Percentiles rank a stretch among this genome's conserved stretches.
These are phyloP conservation scores for Teratosphaeria viscida DNA, from an alignment of 2,329 filamentous ascomycete genomes.

Conservation along the genomic window DNA sequence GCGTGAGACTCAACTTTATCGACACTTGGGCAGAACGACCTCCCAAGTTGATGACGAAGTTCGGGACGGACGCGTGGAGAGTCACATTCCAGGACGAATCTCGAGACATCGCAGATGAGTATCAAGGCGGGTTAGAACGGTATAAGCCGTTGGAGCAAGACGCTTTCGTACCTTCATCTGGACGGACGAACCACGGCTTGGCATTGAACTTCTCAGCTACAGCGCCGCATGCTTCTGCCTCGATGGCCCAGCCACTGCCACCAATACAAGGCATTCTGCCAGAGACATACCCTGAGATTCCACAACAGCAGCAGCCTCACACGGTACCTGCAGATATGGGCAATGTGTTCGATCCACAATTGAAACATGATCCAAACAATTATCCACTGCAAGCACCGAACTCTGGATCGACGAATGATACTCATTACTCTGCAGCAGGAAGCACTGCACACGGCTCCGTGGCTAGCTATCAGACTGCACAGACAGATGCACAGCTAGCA, in stretches of 20 bases:
- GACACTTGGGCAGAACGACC: slow-evolving; percentile 66
- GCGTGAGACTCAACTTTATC: slow-evolving; percentile 82
- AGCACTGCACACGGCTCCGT: slow-evolving; percentile 18
- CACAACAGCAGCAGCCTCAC: slow-evolving; percentile 9
- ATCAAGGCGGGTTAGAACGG: slow-evolving; percentile 63
- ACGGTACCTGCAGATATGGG: slow-evolving; percentile 20
- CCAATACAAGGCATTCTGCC: slow-evolving; percentile 41
- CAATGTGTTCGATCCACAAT: slow-evolving; percentile 29
- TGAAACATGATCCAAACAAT: slow-evolving; percentile 21
- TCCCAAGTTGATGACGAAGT: slow-evolving; percentile 44
- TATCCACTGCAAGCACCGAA: slow-evolving; percentile 10
- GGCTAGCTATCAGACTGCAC: slow-evolving; percentile 29
- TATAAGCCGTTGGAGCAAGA: slow-evolving; percentile 45
- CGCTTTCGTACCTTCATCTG: neutral
- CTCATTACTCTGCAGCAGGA: slow-evolving; percentile 12
- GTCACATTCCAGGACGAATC: slow-evolving; percentile 83
- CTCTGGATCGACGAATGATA: slow-evolving; percentile 15
- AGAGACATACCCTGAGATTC: slow-evolving; percentile 34
- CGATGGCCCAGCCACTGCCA: slow-evolving; percentile 40
- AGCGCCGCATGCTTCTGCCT: slow-evolving; percentile 21
- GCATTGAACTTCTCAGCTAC: slow-evolving; percentile 22
- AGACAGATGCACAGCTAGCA: slow-evolving; percentile 24
- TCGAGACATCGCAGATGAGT: slow-evolving; percentile 79
- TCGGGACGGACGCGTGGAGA: slow-evolving; percentile 53
- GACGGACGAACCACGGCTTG: slow-evolving; percentile 5